Evolutionary conservation across 768 basidiomycete genomes (phyloP).

Genomic region (Pleurotus citrinopileatus): DNA sequence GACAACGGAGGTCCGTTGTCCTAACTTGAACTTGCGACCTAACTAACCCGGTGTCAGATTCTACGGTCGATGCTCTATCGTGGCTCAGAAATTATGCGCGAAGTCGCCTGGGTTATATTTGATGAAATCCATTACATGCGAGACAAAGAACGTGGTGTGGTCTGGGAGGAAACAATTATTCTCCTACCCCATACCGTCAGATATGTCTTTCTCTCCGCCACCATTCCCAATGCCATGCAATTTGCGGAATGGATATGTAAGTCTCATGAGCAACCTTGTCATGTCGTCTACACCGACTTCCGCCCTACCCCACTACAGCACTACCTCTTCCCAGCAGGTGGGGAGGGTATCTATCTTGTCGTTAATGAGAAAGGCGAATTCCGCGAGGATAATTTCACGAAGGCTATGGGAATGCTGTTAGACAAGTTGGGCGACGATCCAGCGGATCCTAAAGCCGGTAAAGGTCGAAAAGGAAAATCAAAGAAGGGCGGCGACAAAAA

Average conservation of each 20-base stretch:
- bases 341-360: slow-evolving; percentile 95
- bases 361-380: slow-evolving; percentile 99
- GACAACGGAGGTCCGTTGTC: slow-evolving; percentile 90
- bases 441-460: slow-evolving; percentile 80
- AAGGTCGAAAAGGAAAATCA: slow-evolving; percentile 88
- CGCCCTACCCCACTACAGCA: slow-evolving; percentile 97
- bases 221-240: slow-evolving; percentile 99
- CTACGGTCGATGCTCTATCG: slow-evolving; percentile 97
- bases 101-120: slow-evolving; percentile 99
- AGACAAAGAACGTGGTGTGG: slow-evolving; percentile 97
- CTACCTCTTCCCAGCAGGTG: slow-evolving; percentile 95
- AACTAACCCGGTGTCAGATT: slow-evolving; percentile 57
- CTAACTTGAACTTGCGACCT: not conserved
- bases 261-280: slow-evolving; percentile 96
- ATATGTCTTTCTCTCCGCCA: slow-evolving; percentile 98
- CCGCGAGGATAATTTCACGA: slow-evolving; percentile 94
- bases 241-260: slow-evolving; percentile 99
- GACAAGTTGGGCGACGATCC: slow-evolving; percentile 88
- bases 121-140: slow-evolving; percentile 99
- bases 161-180: slow-evolving; percentile 99
- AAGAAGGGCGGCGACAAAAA: slow-evolving; percentile 93
- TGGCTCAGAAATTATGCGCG: slow-evolving; percentile 98
- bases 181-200: slow-evolving; percentile 93
- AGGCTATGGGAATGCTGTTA: slow-evolving; percentile 93
- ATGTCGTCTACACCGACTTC: slow-evolving; percentile 99